Percentiles rank a stretch among this genome's conserved stretches.
These are phyloP conservation scores for Eimeria mitis DNA, from an alignment of 169 alveolate species.

Conservation along the genomic window DNA sequence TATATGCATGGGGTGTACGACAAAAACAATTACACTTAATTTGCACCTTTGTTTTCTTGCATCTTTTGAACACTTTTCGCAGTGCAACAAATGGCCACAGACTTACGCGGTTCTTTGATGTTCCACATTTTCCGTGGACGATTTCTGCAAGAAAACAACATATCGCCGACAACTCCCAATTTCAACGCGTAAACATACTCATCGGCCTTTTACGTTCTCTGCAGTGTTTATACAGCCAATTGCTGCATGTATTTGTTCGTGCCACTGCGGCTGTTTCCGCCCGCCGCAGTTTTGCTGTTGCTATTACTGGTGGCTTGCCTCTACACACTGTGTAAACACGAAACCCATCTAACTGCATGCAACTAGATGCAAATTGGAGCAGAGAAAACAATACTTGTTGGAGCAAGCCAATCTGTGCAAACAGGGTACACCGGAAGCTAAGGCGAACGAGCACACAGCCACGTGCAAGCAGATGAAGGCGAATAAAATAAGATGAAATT, in stretches of 20 bases:
- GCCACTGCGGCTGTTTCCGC: not conserved
- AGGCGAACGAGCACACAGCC: not conserved
- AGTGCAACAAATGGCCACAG: not conserved
- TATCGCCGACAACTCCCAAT: not conserved
- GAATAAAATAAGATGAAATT: not conserved
- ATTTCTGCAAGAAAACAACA: not conserved
- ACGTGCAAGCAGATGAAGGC: not conserved
- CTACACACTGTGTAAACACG: not conserved
- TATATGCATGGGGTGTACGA: not conserved
- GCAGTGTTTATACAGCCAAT: not conserved
- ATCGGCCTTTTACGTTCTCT: too few species aligned
- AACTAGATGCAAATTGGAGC: not conserved
- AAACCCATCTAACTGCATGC: not conserved
- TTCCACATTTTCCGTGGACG: not conserved
- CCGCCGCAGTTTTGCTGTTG: not conserved
- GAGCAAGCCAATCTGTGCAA: not conserved
- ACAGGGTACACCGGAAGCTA: not conserved
- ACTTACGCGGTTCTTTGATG: slow-evolving; percentile 23
- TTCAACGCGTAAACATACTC: not conserved
- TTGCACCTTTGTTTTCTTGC: not conserved
- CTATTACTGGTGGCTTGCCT: not conserved
- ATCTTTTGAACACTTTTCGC: not conserved
- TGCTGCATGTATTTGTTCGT: not conserved
- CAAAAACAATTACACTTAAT: not conserved
- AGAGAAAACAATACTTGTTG: not conserved